Percentiles rank a stretch among this genome's conserved stretches.
phyloP scores from a whole-genome alignment of 768 basidiomycete species.

The Cytidiella melzeri region DNA sequence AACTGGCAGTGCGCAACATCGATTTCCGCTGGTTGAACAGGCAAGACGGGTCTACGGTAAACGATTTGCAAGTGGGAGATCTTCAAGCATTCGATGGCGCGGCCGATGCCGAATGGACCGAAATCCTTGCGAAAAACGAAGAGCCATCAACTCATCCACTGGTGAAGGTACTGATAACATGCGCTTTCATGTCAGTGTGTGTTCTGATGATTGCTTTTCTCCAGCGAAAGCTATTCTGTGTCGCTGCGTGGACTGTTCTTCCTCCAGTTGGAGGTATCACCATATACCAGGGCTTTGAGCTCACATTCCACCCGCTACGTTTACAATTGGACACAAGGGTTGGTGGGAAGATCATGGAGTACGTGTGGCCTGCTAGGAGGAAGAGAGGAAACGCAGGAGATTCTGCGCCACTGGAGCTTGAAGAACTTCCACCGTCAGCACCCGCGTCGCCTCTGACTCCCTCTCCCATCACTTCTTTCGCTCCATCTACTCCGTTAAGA shows the following conservation, averaged over 20 bases:
- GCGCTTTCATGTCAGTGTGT: conserved; percentile 5
- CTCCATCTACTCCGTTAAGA: not conserved
- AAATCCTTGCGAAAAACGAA: conserved; percentile 78
- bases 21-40: conserved; percentile 80
- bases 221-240: conserved; percentile 66
- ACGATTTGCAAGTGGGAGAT: conserved; percentile 67
- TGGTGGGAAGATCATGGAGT: conserved; percentile 79
- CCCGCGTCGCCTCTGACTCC: conserved; percentile 4
- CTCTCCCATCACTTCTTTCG: not conserved
- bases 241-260: conserved; percentile 77
- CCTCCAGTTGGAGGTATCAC: conserved; percentile 91
- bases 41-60: conserved; percentile 83
- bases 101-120: conserved; percentile 76
- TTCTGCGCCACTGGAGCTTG: conserved; percentile 14
- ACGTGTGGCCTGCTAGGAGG: conserved; percentile 72
- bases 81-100: conserved; percentile 84
- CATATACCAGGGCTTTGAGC: conserved; percentile 77
- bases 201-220: not conserved
- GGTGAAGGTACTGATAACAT: conserved; percentile 45
- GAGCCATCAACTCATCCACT: conserved; percentile 66
- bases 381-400: conserved; percentile 25
- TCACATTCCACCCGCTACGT: conserved; percentile 80
- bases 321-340: conserved; percentile 82
- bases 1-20: conserved; percentile 75
- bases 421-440: conserved; percentile 12